A percentile compares a stretch with the other conserved stretches of the same genome.
Conservation (phyloP, 2,329 filamentous ascomycete species). For the Hypoxylon sp. region DNA sequence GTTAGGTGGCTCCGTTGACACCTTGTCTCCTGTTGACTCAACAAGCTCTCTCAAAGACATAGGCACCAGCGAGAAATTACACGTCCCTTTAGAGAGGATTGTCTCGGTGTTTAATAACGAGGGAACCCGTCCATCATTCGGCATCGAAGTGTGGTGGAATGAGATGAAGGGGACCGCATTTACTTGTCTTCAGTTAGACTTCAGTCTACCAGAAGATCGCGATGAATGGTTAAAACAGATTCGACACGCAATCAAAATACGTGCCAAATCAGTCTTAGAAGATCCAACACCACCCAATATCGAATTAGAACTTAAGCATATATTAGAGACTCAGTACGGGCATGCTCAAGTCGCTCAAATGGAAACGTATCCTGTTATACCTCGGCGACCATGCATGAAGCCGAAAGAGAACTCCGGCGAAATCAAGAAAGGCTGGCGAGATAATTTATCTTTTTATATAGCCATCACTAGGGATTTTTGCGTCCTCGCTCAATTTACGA, state of each 20-base stretch:
- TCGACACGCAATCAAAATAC: slow-evolving; percentile 58
- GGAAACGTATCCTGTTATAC: slow-evolving; percentile 69
- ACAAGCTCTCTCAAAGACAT: slow-evolving; percentile 48
- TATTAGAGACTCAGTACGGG: slow-evolving; percentile 64
- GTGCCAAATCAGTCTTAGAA: slow-evolving; percentile 52
- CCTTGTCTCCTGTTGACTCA: slow-evolving; percentile 57
- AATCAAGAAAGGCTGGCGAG: slow-evolving; percentile 62
- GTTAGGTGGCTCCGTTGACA: slow-evolving; percentile 53
- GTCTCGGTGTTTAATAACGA: slow-evolving; percentile 69
- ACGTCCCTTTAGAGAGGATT: slow-evolving; percentile 66
- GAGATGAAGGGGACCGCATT: slow-evolving; percentile 62
- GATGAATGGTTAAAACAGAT: slow-evolving; percentile 67
- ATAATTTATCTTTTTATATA: slow-evolving; percentile 69
- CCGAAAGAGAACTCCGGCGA: slow-evolving; percentile 61
- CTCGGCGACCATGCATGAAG: slow-evolving; percentile 60
- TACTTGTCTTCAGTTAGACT: slow-evolving; percentile 65
- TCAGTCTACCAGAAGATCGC: slow-evolving; percentile 64
- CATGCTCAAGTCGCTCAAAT: slow-evolving; percentile 54
- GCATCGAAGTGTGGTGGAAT: slow-evolving; percentile 72
- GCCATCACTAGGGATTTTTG: slow-evolving; percentile 69
- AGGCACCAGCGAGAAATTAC: slow-evolving; percentile 53
- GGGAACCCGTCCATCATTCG: slow-evolving; percentile 64
- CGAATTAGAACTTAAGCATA: slow-evolving; percentile 62
- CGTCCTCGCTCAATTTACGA: slow-evolving; percentile 66
- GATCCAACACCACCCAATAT: slow-evolving; percentile 64